Base-by-base conservation (phyloP, 257 asterid genomes). In the Catharanthus roseus region DNA sequence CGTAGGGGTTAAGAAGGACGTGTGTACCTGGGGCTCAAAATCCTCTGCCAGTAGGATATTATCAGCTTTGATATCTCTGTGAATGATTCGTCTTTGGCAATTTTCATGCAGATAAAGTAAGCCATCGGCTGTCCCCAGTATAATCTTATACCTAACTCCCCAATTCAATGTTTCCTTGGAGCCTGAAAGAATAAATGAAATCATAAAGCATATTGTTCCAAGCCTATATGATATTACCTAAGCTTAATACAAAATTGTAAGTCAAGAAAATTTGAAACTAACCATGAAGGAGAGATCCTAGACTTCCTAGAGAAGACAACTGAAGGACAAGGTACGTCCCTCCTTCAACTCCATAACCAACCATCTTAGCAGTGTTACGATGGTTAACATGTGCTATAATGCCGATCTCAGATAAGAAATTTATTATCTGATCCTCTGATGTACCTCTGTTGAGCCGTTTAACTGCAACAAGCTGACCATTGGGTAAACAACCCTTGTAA, bases 341-440 rank as follows among this genome's bases (percentile, higher is more conserved):
- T 66, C 96, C 91, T 73, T 89, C 91, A 67, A 84, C 89, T 55
- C 93, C 96, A 77, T 87, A 89, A 33, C 93, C 96, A 75, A 89
- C 63, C 93, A 89, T 78, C 79, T 79, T 87, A 16, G 93, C 91
- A 33, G 90, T 87, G 65, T 89, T 89, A 11, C 85, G 91, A 84
- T 89, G 96, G 67, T 85, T 71, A 23, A 89, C 83, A 63, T 89
- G 96, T 42, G 93, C 96, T 57, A 89, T 85, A 18, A 85, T 86
- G 38, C 96, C 96, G 65, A 89, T 72, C 75, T 89, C 96, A 4
- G 87, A 84, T 41, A 89, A 68, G 77, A 87, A 89, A 69, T 56
- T 80, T 15, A 77, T 64, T 34, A 73, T 72, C 61, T 29, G 34
- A 57, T 89, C 90, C 44, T 81, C 93, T 5, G 73, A 16, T 1